phyloP scores from a whole-genome alignment of 2,329 filamentous ascomycete species.

The Periconia digitata region DNA sequence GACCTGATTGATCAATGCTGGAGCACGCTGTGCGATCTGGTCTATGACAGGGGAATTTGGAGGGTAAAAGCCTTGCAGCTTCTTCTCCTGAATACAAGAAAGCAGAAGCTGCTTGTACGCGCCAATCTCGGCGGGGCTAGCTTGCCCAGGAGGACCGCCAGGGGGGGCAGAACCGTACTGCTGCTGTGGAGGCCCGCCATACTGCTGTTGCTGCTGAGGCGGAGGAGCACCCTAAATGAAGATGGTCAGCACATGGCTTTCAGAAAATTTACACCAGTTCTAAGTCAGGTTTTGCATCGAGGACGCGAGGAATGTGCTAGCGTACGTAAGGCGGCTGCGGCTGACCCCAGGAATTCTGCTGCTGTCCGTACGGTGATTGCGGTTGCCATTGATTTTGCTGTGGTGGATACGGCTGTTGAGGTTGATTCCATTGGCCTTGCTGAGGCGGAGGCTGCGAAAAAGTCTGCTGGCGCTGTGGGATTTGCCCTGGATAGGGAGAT shows the following conservation, averaged over 20 bases:
- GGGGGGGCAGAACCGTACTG: slow-evolving; percentile 9
- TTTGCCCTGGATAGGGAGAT: slow-evolving; percentile 15
- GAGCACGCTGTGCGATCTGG: slow-evolving; percentile 54
- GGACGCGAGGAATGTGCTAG: slow-evolving; percentile 3
- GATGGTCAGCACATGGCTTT: slow-evolving; percentile 13
- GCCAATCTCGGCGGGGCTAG: slow-evolving; percentile 53
- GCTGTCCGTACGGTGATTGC: slow-evolving; percentile 28
- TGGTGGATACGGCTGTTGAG: slow-evolving; percentile 35
- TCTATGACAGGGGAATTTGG: slow-evolving; percentile 55
- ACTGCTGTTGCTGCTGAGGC: slow-evolving; percentile 14
- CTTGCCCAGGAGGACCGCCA: slow-evolving; percentile 38
- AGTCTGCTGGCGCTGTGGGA: slow-evolving; percentile 11
- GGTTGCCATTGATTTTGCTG: slow-evolving; percentile 20
- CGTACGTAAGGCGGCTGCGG: slow-evolving; percentile 30
- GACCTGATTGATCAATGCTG: slow-evolving; percentile 56
- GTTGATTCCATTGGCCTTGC: background rate
- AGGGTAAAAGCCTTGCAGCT: slow-evolving; percentile 61
- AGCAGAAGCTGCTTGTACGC: slow-evolving; percentile 61
- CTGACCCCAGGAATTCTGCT: slow-evolving; percentile 26
- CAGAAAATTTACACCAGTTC: background rate
- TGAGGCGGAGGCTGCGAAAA: slow-evolving; percentile 18
- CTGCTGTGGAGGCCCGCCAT: slow-evolving; percentile 9
- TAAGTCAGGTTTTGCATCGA: slow-evolving; percentile 19
- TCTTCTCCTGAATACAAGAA: slow-evolving; percentile 61
- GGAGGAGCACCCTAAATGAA: slow-evolving; percentile 21